phyloP scores from a whole-genome alignment of 2,329 filamentous ascomycete species.

The Sarocladium oryzae region DNA sequence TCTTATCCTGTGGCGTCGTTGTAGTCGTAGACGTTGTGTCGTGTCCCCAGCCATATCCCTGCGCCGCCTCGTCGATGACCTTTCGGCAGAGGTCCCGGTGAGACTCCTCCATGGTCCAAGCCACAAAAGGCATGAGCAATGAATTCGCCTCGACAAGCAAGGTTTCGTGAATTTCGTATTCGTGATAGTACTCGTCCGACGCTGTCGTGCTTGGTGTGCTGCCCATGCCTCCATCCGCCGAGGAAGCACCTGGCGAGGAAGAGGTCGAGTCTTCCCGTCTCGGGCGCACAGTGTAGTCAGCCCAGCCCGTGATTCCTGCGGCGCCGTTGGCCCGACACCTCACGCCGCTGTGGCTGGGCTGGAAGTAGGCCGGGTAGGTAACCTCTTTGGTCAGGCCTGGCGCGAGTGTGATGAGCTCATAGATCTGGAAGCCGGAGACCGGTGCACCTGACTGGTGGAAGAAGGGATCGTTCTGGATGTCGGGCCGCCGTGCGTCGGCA shows the following conservation, averaged over 20 bases:
- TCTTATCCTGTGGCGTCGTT: slow-evolving; percentile 10
- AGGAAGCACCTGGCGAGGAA: slow-evolving; percentile 10
- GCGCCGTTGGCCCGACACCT: slow-evolving; percentile 36
- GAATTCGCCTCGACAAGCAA: slow-evolving; percentile 26
- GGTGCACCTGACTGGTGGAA: slow-evolving; percentile 33
- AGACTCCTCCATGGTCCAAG: slow-evolving; percentile 20
- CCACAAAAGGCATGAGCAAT: slow-evolving; percentile 29
- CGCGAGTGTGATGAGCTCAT: slow-evolving; percentile 28
- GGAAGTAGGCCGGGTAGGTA: slow-evolving; percentile 36
- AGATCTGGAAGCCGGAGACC: slow-evolving; percentile 27
- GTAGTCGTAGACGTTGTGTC: slow-evolving; percentile 16
- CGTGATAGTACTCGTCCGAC: slow-evolving; percentile 13
- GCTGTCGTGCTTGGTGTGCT: slow-evolving; percentile 20
- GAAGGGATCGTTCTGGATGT: slow-evolving; percentile 33
- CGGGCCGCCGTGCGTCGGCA: slow-evolving; percentile 24
- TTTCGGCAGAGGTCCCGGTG: slow-evolving; percentile 25
- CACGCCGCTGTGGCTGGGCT: slow-evolving; percentile 32
- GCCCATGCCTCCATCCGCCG: slow-evolving; percentile 18
- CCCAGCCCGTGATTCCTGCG: slow-evolving; percentile 37
- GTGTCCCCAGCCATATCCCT: slow-evolving; percentile 8
- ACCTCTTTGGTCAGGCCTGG: slow-evolving; percentile 35
- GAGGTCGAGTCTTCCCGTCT: slow-evolving; percentile 13
- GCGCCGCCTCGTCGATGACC: slow-evolving; percentile 23
- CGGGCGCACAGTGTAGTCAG: slow-evolving; percentile 25
- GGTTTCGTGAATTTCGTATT: slow-evolving; percentile 27